A percentile compares a stretch with the other conserved stretches of the same genome.
Conservation (phyloP, 169 alveolate species). For the Ichthyophthirius multifiliis region DNA sequence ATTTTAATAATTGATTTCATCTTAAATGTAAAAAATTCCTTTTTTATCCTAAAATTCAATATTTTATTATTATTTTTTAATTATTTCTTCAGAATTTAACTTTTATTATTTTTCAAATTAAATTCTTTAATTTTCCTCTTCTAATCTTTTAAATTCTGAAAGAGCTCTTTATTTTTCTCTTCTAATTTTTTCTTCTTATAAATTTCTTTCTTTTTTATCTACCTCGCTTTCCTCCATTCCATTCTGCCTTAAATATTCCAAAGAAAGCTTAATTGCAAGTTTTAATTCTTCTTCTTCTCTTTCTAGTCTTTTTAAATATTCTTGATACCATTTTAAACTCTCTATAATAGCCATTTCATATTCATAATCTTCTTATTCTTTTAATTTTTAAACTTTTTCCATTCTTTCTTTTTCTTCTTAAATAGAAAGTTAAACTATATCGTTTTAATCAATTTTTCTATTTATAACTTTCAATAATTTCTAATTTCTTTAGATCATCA, state of each 20-base stretch:
- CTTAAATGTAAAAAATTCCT: no score
- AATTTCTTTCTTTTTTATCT: background rate
- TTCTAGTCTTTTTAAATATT: background rate
- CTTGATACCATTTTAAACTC: conserved; percentile 1
- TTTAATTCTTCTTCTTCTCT: conserved; percentile 2
- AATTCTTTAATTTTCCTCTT: background rate
- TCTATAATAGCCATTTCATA: background rate
- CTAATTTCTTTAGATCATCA: no score
- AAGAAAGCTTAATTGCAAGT: background rate
- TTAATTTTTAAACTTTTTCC: no score
- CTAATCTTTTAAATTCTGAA: background rate
- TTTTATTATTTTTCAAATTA: background rate
- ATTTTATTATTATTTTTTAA: no score
- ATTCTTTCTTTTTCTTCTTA: no score
- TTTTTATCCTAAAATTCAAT: no score
- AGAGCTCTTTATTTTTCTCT: background rate
- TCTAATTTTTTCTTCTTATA: background rate
- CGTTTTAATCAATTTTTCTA: no score
- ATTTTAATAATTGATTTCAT: no score
- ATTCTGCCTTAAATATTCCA: background rate
- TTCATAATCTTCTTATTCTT: no score
- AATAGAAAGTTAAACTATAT: no score
- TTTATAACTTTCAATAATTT: no score
- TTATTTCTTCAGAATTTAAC: no score
- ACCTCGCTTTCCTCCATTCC: background rate